phyloP scores from a whole-genome alignment of 1,139 yeast genomes.

The Hemisphaericaspora subhashii region DNA sequence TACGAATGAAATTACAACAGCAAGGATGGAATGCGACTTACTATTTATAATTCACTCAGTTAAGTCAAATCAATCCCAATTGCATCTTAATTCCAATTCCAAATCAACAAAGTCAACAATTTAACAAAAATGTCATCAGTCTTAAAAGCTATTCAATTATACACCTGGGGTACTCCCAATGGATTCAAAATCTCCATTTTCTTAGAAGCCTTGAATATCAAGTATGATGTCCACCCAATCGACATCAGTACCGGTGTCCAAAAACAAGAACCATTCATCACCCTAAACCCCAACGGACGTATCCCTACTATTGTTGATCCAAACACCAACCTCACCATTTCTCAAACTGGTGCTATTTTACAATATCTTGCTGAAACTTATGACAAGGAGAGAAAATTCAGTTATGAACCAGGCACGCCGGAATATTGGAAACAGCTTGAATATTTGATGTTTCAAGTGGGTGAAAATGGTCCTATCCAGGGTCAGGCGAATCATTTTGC shows the following conservation, averaged over 20 bases:
- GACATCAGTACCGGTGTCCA: conserved; percentile 41
- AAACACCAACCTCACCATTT: conserved; percentile 41
- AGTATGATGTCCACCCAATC: conserved; percentile 45
- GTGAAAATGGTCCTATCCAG: conserved; percentile 62
- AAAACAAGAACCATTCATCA: conserved; percentile 54
- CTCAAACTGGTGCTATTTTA: conserved; percentile 62
- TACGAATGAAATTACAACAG: too few relatives aligned
- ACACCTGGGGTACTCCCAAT: conserved; percentile 54
- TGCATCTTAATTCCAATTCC: neutral
- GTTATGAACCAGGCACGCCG: conserved; percentile 43
- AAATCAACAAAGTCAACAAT: conserved; percentile 9
- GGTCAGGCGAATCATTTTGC: conserved; percentile 57
- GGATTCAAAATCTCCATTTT: conserved; percentile 52
- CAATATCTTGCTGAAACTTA: conserved; percentile 56
- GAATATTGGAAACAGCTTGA: conserved; percentile 53
- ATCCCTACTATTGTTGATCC: conserved; percentile 57
- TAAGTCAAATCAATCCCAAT: too few relatives aligned
- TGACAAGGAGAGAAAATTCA: conserved; percentile 52
- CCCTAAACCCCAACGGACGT: conserved; percentile 61
- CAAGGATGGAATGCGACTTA: too few relatives aligned
- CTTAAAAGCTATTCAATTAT: conserved; percentile 22
- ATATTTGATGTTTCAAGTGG: conserved; percentile 55
- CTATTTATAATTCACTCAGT: too few relatives aligned
- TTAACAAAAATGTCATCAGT: too few relatives aligned
- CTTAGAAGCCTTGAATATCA: conserved; percentile 47